phyloP scores from a whole-genome alignment of 768 basidiomycete species.

The Dacryopinax primogenitus region DNA sequence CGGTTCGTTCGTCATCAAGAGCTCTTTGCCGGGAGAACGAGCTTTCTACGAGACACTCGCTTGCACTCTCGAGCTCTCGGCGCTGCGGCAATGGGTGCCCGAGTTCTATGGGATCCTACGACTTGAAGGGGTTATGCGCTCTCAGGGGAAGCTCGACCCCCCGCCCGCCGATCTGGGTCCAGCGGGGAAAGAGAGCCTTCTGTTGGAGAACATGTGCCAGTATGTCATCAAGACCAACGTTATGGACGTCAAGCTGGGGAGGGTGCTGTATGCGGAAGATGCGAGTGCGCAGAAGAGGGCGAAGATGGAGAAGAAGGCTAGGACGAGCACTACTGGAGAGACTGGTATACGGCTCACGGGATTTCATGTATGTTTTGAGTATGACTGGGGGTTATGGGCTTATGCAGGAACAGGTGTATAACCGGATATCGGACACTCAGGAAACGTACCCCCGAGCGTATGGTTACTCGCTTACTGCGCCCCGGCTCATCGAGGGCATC shows the following conservation, averaged over 20 bases:
- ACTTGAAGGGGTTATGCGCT: constrained; percentile 46
- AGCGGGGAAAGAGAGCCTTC: constrained; percentile 44
- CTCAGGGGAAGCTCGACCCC: constrained; percentile 18
- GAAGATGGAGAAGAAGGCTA: constrained; percentile 62
- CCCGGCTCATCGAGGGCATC: constrained; percentile 65
- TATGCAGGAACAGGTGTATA: constrained; percentile 63
- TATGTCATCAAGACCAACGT: constrained; percentile 70
- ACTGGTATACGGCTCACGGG: constrained; percentile 78
- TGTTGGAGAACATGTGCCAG: constrained; percentile 71
- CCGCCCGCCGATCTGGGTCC: neutral
- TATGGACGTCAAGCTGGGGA: constrained; percentile 88
- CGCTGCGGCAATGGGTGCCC: constrained; percentile 50
- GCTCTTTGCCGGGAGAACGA: constrained; percentile 49
- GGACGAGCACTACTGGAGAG: constrained; percentile 54
- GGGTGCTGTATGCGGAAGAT: constrained; percentile 61
- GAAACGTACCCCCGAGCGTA: constrained; percentile 59
- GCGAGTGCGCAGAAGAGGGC: constrained; percentile 55
- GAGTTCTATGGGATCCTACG: constrained; percentile 66
- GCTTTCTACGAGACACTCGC: constrained; percentile 54
- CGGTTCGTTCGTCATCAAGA: constrained; percentile 70
- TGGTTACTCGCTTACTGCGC: constrained; percentile 57
- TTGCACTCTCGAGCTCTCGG: constrained; percentile 30
- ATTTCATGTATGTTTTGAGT: constrained; percentile 54
- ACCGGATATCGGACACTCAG: constrained; percentile 42
- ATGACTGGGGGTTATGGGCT: no score